Evolutionary conservation across 1,284 basidiomycete species (phyloP).

Genomic region (Laetiporus sulphureus): DNA sequence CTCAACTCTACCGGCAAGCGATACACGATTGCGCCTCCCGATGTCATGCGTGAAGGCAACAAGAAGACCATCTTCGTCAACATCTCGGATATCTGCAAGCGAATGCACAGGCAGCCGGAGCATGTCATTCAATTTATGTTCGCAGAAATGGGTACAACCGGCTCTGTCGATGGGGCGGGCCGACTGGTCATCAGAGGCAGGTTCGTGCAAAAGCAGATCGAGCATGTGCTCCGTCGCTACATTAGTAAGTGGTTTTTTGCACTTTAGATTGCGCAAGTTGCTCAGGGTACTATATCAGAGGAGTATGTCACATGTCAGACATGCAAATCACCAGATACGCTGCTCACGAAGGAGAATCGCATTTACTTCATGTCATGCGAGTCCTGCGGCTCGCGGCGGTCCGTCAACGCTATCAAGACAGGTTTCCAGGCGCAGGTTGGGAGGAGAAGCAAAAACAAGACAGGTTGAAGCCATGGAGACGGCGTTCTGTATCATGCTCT

Average conservation of each 20-base stretch:
- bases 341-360: conserved; percentile 95
- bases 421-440: conserved; percentile 98
- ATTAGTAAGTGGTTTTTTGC: conserved; percentile 60
- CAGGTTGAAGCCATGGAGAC: conserved; percentile 26
- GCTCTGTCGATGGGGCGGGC: conserved; percentile 89
- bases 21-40: conserved; percentile 97
- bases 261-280: background rate
- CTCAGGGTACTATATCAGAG: conserved; percentile 42
- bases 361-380: conserved; percentile 99
- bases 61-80: conserved; percentile 98
- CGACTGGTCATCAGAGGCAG: conserved; percentile 96
- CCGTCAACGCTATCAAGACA: conserved; percentile 95
- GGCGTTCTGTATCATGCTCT: conserved; percentile 1
- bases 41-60: conserved; percentile 90
- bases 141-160: conserved; percentile 97
- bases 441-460: conserved; percentile 69
- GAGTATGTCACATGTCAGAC: conserved; percentile 99
- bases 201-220: conserved; percentile 98
- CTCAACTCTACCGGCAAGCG: conserved; percentile 82
- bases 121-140: conserved; percentile 98
- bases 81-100: conserved; percentile 95
- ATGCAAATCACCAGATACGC: conserved; percentile 97
- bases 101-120: conserved; percentile 99
- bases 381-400: conserved; percentile 87
- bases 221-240: conserved; percentile 94